Base-by-base conservation (phyloP, 805 yeast species). In the Ogataea methanolica region DNA sequence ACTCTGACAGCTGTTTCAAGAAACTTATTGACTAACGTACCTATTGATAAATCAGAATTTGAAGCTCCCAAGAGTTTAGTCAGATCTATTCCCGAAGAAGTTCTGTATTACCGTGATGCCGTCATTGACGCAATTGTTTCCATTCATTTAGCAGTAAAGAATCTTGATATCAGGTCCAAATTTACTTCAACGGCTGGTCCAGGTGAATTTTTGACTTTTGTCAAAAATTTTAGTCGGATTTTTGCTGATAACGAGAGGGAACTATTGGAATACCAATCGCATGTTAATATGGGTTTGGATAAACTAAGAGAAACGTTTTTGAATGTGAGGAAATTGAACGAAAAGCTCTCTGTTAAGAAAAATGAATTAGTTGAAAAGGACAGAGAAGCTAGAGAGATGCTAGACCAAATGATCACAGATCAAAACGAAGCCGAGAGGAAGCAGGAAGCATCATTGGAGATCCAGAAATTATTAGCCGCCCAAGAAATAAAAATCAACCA, bases 351-450 rank as follows among this genome's bases (percentile, higher is more conserved):
- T 0, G 65, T 57, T 23, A 85, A 88, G 58, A 76, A 78, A 50
- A 53, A 47, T 1, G 68, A 67, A 21, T 70, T 92, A 31, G 61
- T 62, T 19, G 46, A 36, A 0, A 92, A 90, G 51, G 88, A 85
- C 47, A 55, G 64, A 14, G 87, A 85, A 53, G 96, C 97, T 0
- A 75, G 79, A 48, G 66, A 67, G 23, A 86, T 88, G 75, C 73
- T 92, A 37, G 80, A 83, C 57, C 79, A 71, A 46, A 88, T 92
- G 87, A 74, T 92, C 14, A 66, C 74, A 1, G 95, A 89, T 39
- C 98, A 92, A 61, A 89, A 88, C 59, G 96, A 89, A 56, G 92
- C 97, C 0, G 98, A 92, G 61, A 73, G 96, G 53, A 89, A 85
- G 55, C 85, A 86, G 49, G 96, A 87, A 50, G 90, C 94, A 7